These are phyloP conservation scores for Hymenotorrendiella dingleyae DNA, from an alignment of 2,329 filamentous ascomycete species.

Conservation along the genomic window DNA sequence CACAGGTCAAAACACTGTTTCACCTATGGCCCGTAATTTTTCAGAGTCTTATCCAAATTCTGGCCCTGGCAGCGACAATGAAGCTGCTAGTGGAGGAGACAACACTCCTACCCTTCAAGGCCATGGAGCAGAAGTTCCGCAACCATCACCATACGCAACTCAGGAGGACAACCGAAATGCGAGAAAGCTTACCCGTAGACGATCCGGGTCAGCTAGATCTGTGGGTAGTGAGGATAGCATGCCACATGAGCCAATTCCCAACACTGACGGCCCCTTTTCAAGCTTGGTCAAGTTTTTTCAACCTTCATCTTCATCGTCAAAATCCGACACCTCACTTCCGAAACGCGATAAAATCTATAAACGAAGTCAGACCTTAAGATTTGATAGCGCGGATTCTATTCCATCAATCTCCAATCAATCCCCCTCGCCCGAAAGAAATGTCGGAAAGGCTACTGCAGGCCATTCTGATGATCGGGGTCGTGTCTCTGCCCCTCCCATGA, in stretches of 20 bases:
- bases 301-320: conserved; percentile 44
- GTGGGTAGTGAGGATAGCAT: conserved; percentile 14
- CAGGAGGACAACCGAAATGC: conserved; percentile 60
- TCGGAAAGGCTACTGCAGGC: conserved; percentile 26
- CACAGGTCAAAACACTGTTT: conserved; percentile 55
- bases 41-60: conserved; percentile 10
- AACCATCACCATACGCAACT: conserved; percentile 60
- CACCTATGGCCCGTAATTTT: conserved; percentile 21
- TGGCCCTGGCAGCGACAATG: conserved; percentile 19
- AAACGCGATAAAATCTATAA: conserved; percentile 68
- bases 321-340: conserved; percentile 42
- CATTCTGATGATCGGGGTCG: conserved; percentile 38
- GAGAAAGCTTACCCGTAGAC: conserved; percentile 36
- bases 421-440: conserved; percentile 28
- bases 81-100: conserved; percentile 26
- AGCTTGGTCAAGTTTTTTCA: conserved; percentile 67
- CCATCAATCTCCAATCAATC: conserved; percentile 5
- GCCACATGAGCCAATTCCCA: conserved; percentile 20
- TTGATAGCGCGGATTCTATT: conserved; percentile 31
- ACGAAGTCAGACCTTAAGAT: conserved; percentile 67
- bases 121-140: conserved; percentile 55
- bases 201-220: conserved; percentile 17
- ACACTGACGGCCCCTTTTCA: conserved; percentile 44
- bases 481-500: conserved; percentile 72
- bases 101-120: conserved; percentile 39